Base-by-base conservation (phyloP, 768 basidiomycete species). In the Tricholoma sp. region DNA sequence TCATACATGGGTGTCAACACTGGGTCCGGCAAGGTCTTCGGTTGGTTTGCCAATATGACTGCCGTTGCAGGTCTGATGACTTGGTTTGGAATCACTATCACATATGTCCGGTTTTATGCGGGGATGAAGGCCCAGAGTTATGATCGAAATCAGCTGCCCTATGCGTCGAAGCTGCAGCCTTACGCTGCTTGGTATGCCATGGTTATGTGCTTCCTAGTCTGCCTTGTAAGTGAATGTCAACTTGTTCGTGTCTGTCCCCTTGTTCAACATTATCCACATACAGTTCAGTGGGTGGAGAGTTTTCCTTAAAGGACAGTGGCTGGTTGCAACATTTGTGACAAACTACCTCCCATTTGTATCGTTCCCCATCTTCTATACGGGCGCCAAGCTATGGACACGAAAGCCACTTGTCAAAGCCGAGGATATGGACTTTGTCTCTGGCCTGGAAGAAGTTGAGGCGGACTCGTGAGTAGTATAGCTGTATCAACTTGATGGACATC, bases 371-470 rank as follows among this genome's bases (percentile, higher is more conserved):
- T 65, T 96, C 36, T 96, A 89, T 70, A 8, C 77, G 36, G 77
- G 70, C 15, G 80, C 85, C 57, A 82, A 81, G 64, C 58, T 87
- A 39, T 78, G 75, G 66, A 81, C 76, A 55, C 80, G 76, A 64
- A 71, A 73, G 42, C 74, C 74, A 17, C 60, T 75, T 28, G 73
- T 85, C 44, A 66, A 71, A 33, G 60, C 84, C 0, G 65, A 77
- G 18, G 84, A 95, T 34, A 94, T 98, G 90, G 95, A 97, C 72
- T 94, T 95, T 66, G 72, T 85, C 42, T 77, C 79, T 5, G 82
- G 86, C 57, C 75, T 89, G 54, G 84, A 80, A 34, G 81, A 86
- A 65, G 85, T 90, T 45, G 85, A 86, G 64, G 85, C 86, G 0
- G 84, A 82, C 2, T 78, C 76, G 76, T 81, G 62, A 58, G 77